Evolutionary conservation across 768 basidiomycete genomes (phyloP), one percentile per base, ranked within the genome.

Genomic region (Mycena pura): DNA sequence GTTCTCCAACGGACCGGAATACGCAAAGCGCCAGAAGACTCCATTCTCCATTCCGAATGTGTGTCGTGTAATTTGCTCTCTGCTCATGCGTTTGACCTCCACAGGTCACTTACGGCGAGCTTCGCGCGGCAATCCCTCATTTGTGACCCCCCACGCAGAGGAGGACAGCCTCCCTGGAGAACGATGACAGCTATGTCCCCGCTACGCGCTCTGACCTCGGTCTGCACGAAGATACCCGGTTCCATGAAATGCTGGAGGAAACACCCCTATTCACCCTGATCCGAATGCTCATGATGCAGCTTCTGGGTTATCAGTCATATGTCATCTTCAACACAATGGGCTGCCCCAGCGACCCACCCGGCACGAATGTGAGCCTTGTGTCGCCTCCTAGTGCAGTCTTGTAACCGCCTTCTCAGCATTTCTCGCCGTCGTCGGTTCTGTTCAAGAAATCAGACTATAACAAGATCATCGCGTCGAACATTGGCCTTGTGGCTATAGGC

Each of bases 221-320:
- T n/a, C n/a, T n/a, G n/a, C n/a, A n/a, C n/a, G n/a, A n/a, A n/a
- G 6, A 24, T 22, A 74, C 77, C 73, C 77, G 83, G 59, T 84
- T 84, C 60, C 65, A 67, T 10, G 79, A 84, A 29, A 63, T 81
- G 8, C 70, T 85, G 10, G 83, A 82, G 62, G 82, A 85, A 54
- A 83, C 83, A 2, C 83, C 84, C 0, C 72, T 77, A 1, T 83
- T 75, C 65, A 80, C 81, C 2, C 58, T 81, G 25, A 62, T 65
- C 36, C 72, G 80, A 8, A 77, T 85, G 70, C 65, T 84, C 44
- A 68, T 80, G 44, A 84, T 84, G 80, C 84, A 86, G 64, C 24
- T 63, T 38, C n/a, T 31, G 46, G 21, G 41, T 8, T 14, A 56
- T 14, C 47, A 53, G 21, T 5, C 21, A 3, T 28, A 43, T 39